Base-by-base conservation (phyloP, 2,329 filamentous ascomycete genomes). In the Epichloe amarillans region DNA sequence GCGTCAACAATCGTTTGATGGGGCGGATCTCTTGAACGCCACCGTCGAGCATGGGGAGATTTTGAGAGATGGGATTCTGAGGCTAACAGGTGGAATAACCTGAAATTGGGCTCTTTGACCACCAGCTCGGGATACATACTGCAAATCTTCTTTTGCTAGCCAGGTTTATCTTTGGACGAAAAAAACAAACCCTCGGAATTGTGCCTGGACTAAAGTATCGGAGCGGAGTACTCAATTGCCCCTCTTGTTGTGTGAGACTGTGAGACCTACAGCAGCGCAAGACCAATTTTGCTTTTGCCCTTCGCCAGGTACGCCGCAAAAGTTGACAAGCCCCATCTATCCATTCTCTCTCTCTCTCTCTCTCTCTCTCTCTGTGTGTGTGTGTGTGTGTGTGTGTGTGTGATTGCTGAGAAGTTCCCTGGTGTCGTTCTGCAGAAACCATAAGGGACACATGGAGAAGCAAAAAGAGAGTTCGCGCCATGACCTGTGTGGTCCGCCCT, bases 191-290 rank as follows among this genome's bases (percentile, higher is more conserved):
- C n/a, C 33, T 5, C 14, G 21, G n/a, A 47, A 21, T 19, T n/a
- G 42, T 46, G 19, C 47, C 42, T 37, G 33, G 12, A 8, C 15
- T 33, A 21, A 26, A n/a, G 10, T 15, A n/a, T 14, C 35, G n/a
- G 35, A 46, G 30, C 11, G 39, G 35, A 37, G 38, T 11, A 47
- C 44, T 26, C 19, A 38, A 36, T 23, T 39, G 38, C 47, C 50
- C 49, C 52, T 54, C 49, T 40, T 8, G 36, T 26, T 55, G 52
- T 49, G 50, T 57, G 26, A 30, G 26, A 30, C 26, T 30, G 21
- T 47, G 52, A 58, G 57, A 58, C 57, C 46, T 53, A 53, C 55
- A 49, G 43, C 46, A 52, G 50, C 39, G 36, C 47, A 46, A 50
- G 50, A 54, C 47, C 46, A 19, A 44, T 17, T 40, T 54, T 51